These are phyloP conservation scores for Micractinium conductrix DNA, from an alignment of 139 green algal genomes.

Conservation along the genomic window DNA sequence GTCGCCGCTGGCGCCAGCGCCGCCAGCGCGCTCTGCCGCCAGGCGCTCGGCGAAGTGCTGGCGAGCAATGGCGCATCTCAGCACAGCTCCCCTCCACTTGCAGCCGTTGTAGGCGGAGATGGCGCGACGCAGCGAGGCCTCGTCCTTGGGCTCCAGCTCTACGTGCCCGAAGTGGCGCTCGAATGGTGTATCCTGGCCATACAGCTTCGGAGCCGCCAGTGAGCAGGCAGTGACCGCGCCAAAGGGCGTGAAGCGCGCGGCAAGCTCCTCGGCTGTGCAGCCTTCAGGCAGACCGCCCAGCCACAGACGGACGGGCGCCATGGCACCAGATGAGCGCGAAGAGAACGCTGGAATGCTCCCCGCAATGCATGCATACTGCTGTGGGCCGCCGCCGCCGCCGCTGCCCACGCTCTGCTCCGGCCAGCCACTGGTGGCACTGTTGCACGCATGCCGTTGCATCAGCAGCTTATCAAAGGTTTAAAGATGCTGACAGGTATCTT, in stretches of 20 bases:
- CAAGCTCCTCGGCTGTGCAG: conserved; percentile 45
- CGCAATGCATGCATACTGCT: no score
- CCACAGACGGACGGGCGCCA: conserved; percentile 59
- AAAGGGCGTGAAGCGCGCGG: conserved; percentile 62
- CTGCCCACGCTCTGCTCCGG: no score
- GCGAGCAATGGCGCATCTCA: conserved; percentile 36
- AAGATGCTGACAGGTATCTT: no score
- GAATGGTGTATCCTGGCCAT: background rate
- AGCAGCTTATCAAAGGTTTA: no score
- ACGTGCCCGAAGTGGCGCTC: conserved; percentile 65
- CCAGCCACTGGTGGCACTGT: no score
- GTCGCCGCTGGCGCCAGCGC: background rate
- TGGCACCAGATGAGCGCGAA: no score
- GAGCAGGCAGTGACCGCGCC: conserved; percentile 49
- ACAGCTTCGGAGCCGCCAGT: conserved; percentile 45
- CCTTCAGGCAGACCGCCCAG: conserved; percentile 56
- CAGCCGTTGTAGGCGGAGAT: conserved; percentile 63
- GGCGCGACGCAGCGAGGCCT: conserved; percentile 32
- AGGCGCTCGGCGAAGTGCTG: conserved; percentile 27
- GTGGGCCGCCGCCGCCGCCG: no score
- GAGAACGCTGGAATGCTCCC: no score
- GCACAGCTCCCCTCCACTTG: conserved; percentile 57
- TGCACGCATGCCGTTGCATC: no score
- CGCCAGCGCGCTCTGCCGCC: background rate
- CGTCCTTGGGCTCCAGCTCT: conserved; percentile 53